Base-by-base conservation (phyloP, 164 flowering plant species). In the Cinnamomum chago region DNA sequence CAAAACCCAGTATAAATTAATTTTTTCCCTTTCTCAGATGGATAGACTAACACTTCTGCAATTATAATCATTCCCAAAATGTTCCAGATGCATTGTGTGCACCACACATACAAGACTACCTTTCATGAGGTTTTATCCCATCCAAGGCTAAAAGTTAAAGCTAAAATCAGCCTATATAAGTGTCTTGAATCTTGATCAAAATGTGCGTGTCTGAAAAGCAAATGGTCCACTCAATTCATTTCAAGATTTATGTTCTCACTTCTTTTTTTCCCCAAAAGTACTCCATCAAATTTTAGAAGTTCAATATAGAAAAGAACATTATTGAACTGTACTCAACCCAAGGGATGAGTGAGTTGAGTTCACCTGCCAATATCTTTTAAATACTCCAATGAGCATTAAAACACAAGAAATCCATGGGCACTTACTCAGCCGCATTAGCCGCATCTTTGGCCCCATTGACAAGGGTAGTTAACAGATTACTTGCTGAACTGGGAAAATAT, bases 401-500 rank as follows among this genome's bases (percentile, higher is more conserved):
- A 18, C 28, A 25, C 22, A 64, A 68, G 68, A 5, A 33, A 69
- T 28, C 71, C 62, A 52, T 58, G 52, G 78, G 28, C 72, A 82
- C 71, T 70, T 58, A 71, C 50, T 68, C 82, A 67, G 51, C 71
- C 52, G 40, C 75, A 79, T 58, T 72, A 33, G 71, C 35, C 65
- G 72, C 71, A 69, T 78, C 27, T 50, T 47, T 76, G 13, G 73
- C 22, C 24, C 22, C 74, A 75, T 22, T 75, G 5, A 76, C 55
- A 72, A 55, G 35, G 50, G 40, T 4, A 4, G 81, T 15, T 20
- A 80, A 67, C 81, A 68, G 77, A 58, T 72, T 81, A 77, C 25
- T 76, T n/a, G 79, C 69, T 58, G 73, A 72, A 67, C 58, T 77
- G 28, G 84, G 74, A 47, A 78, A 68, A 69, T 77, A 81, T 2